Conservation (phyloP, 768 basidiomycete species). For the Lactifluus pinguis region DNA sequence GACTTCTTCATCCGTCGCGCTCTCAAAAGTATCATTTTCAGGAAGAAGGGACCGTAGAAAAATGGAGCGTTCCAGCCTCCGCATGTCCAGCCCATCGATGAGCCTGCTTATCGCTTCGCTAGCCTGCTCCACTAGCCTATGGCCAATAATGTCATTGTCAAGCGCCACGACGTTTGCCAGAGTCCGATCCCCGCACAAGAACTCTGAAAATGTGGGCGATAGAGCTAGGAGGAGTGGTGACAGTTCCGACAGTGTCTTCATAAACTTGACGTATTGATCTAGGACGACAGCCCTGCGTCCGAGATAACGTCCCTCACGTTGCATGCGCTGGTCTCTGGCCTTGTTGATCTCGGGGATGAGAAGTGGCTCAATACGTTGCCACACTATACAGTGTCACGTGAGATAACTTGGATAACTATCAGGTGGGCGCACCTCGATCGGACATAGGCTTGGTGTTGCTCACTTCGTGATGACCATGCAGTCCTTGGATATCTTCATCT, state of each 20-base stretch:
- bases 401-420: not conserved
- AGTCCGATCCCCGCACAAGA: not conserved
- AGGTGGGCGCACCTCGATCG: constrained; percentile 3
- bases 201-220: not conserved
- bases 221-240: not conserved
- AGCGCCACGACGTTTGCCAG: not conserved
- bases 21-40: not conserved
- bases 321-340: not conserved
- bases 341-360: constrained; percentile 3
- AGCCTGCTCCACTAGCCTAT: not conserved
- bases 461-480: constrained; percentile 10
- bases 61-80: not conserved
- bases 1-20: not conserved
- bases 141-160: not conserved
- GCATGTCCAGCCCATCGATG: not conserved
- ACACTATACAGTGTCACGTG: not conserved
- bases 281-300: not conserved
- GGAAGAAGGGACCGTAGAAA: constrained; percentile 1
- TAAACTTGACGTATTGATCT: not conserved
- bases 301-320: not conserved
- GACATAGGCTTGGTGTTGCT: constrained; percentile 8
- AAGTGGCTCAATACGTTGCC: constrained; percentile 4
- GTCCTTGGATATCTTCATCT: not conserved
- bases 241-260: not conserved
- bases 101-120: not conserved